Evolutionary conservation across 2,329 filamentous ascomycete species (phyloP).

Genomic region (Monascus ruber): DNA sequence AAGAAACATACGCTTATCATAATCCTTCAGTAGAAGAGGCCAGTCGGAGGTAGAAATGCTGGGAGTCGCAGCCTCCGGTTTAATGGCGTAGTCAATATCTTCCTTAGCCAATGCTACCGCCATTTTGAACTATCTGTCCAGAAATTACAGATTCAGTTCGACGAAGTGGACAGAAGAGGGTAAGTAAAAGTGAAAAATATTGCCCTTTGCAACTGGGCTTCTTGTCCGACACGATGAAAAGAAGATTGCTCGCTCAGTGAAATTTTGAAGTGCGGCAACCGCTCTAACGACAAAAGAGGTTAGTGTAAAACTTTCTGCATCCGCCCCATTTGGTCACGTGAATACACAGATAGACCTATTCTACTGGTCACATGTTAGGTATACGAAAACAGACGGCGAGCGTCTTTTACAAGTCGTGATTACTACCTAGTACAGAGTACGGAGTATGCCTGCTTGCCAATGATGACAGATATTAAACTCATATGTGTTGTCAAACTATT

Average conservation of each 20-base stretch:
- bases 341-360: no score
- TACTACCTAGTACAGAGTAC: no score
- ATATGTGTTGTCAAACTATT: background rate
- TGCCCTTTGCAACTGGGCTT: constrained; percentile 7
- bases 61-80: constrained; percentile 74
- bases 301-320: constrained; percentile 11
- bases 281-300: constrained; percentile 10
- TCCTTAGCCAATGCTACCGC: constrained; percentile 41
- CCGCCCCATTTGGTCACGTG: constrained; percentile 5
- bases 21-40: constrained; percentile 93
- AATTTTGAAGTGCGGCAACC: constrained; percentile 18
- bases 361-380: no score
- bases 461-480: no score
- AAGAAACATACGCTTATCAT: constrained; percentile 65
- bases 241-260: constrained; percentile 9
- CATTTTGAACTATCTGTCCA: constrained; percentile 17
- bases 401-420: no score
- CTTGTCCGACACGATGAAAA: constrained; percentile 13
- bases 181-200: constrained; percentile 5
- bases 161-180: constrained; percentile 9
- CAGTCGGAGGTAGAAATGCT: constrained; percentile 76
- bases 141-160: constrained; percentile 7
- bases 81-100: constrained; percentile 74
- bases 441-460: no score
- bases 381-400: no score